Evolutionary conservation across 192 early-diverging fungal species (phyloP), one percentile per base, ranked within the genome.

Genomic region (Phycomyces nitens): DNA sequence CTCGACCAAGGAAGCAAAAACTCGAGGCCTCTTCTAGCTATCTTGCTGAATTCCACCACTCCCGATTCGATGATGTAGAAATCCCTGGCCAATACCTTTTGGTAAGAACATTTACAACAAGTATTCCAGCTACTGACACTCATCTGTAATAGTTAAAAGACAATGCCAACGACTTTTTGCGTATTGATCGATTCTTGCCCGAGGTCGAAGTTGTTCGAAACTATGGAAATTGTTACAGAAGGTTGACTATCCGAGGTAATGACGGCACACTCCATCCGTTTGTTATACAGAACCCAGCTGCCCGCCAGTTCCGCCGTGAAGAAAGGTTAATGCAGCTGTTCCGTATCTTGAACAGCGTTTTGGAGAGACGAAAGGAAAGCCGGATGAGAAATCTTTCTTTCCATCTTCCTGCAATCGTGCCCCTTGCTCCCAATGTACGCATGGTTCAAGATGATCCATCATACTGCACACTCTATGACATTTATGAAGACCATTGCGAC

Each of bases 1-100:
- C 81, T 64, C 86, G 93, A 41, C 93, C 95, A n/a, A 72, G 83
- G 26, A 81, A 79, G 52, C 92, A 91, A 57, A 85, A 91, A 72
- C 78, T 98, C 3, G 93, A 97, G 65, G 82, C 91, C 62, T 92
- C 89, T 69, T 91, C 88, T 38, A 91, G 92, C 47, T 97, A 95
- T 78, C 74, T 99, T 52, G 93, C 92, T 9, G 98, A 99, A 74
- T 98, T 99, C 81, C 95, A 99, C 69, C 93, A 97, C 73, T 90
- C 94, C 70, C 97, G 96, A 72, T 98, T 99, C 69, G 96, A 98
- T 64, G 95, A 98, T 57, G 91, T 99, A n/a, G 96, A 98, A 65
- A 86, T 99, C 6, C 98, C 98, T 15, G 98, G 98, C 7, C 96
- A 99, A 73, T 98, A 98, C 70, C 75, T 96, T 67, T 64, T 91